Base-by-base conservation (phyloP, 352 stramenopile species). In the Pythium oligandrum region DNA sequence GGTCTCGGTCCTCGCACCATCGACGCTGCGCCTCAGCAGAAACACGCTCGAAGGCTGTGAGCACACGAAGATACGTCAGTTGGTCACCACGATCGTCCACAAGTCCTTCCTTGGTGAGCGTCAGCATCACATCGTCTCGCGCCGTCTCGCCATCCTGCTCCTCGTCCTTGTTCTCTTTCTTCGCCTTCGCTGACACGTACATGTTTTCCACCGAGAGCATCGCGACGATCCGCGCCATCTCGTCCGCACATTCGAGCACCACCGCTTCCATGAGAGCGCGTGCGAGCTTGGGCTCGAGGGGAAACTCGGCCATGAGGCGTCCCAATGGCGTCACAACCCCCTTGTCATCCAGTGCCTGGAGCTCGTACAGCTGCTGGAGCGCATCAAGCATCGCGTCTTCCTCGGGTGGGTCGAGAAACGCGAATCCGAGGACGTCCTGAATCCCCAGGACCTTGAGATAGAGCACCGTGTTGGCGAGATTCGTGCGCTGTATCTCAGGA, bases 401-500 rank as follows among this genome's bases (percentile, higher is more conserved):
- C 2, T 83, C 74, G 1, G 83, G 83, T 9, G 75, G 72, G 44
- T 93, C 83, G 33, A 93, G 54, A 32, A 83, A 88, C 26, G 72
- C 59, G 47, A 93, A 93, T 2, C 61, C 63, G 8, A 93, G 47
- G 12, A 93, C 80, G 50, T 93, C 76, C 17, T 80, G 60, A 32
- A 93, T 74, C 6, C 83, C 80, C 6, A 93, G 61, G 0, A 87
- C 50, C 52, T 91, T 91, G 1, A 93, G 66, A 43, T 84, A 84
- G 57, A 99, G 77, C n/a, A 99, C 95, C 2, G 96, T 96, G 62
- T 91, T 98, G 44, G 78, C 85, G 55, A 99, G 66, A 48, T 97
- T 95, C 1, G 87, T 97, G 42, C 96, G 81, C 35, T 98, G 78
- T 64, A 99, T 99, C 75, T 99, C 97, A 0, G 97, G 97, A 57